phyloP scores from a whole-genome alignment of 441 rosid species.

The Pelargonium exstipulatum region DNA sequence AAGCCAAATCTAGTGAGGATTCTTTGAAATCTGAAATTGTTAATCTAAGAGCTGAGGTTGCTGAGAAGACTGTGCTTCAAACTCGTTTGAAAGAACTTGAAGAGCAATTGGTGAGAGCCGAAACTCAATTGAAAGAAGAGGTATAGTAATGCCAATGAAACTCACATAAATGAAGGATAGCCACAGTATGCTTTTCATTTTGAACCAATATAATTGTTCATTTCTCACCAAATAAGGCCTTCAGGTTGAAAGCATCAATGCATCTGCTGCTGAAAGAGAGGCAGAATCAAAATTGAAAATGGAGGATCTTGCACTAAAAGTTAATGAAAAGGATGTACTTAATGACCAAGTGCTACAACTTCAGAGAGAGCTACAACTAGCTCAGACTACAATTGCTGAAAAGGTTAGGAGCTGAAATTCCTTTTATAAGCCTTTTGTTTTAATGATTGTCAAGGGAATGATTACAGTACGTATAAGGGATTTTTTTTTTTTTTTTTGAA shows the following conservation, averaged over 20 bases:
- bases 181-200: neutral
- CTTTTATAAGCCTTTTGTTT: neutral
- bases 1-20: constrained; percentile 48
- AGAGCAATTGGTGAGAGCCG: constrained; percentile 39
- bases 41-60: constrained; percentile 42
- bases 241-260: constrained; percentile 27
- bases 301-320: constrained; percentile 38
- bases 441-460: neutral
- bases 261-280: constrained; percentile 40
- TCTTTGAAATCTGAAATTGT: constrained; percentile 47
- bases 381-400: constrained; percentile 38
- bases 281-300: constrained; percentile 42
- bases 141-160: constrained; percentile 25
- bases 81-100: constrained; percentile 55
- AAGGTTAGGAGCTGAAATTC: constrained; percentile 39
- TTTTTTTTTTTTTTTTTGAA: neutral
- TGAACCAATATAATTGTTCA: neutral
- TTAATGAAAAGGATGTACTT: constrained; percentile 39
- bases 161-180: neutral
- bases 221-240: neutral
- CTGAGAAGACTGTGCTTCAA: constrained; percentile 52
- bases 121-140: constrained; percentile 53
- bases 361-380: constrained; percentile 46
- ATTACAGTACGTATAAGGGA: neutral
- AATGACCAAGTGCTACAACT: constrained; percentile 43